Percentiles rank a stretch among this genome's conserved stretches.
Evolutionary conservation across 2,329 filamentous ascomycete genomes (phyloP).

Genomic region (Colletotrichum incanum): DNA sequence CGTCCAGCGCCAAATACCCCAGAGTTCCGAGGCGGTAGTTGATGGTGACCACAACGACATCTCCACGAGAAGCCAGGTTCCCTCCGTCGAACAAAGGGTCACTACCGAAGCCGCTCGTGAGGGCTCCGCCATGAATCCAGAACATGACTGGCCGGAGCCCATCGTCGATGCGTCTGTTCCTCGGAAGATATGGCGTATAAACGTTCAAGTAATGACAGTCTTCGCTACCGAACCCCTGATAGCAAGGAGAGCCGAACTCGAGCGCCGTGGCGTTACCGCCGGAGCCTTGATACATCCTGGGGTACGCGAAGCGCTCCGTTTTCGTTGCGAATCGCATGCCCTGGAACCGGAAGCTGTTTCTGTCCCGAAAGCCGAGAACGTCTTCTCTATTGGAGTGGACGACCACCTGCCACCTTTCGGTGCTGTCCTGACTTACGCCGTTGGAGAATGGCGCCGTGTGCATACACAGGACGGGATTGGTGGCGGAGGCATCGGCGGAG

Average conservation of each 20-base stretch:
- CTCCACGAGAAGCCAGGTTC: conserved; percentile 61
- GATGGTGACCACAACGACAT: conserved; percentile 69
- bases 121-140: conserved; percentile 62
- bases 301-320: conserved; percentile 58
- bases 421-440: conserved; percentile 50
- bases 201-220: conserved; percentile 64
- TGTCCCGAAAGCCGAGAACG: conserved; percentile 60
- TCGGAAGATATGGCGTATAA: conserved; percentile 59
- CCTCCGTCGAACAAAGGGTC: conserved; percentile 63
- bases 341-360: conserved; percentile 65
- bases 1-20: conserved; percentile 70
- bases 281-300: conserved; percentile 52
- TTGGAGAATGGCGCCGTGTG: conserved; percentile 61
- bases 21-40: conserved; percentile 74
- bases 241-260: conserved; percentile 53
- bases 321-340: conserved; percentile 59
- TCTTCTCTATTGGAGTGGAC: conserved; percentile 57
- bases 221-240: conserved; percentile 54
- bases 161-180: conserved; percentile 45
- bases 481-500: conserved; percentile 31
- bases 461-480: conserved; percentile 58
- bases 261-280: conserved; percentile 49
- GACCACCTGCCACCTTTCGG: conserved; percentile 54
- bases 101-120: conserved; percentile 57
- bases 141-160: conserved; percentile 64